Evolutionary conservation across 2,329 filamentous ascomycete genomes (phyloP).

Genomic region (Xylaria sp.): DNA sequence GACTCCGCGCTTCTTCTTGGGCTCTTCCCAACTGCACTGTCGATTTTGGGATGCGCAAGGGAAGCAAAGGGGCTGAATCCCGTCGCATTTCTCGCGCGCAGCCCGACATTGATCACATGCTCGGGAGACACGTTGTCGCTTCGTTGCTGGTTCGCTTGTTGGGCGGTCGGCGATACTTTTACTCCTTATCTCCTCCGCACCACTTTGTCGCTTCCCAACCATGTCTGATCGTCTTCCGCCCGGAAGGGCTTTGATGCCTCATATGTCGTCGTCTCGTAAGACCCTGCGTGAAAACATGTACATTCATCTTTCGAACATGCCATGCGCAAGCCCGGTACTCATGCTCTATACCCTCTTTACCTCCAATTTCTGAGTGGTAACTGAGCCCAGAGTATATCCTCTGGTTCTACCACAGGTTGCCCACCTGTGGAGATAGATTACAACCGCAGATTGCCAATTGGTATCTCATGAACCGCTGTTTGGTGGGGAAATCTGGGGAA

Average conservation of each 20-base stretch:
- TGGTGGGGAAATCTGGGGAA: conserved; percentile 37
- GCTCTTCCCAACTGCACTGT: conserved; percentile 76
- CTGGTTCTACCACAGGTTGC: background rate
- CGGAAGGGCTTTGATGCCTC: conserved; percentile 12
- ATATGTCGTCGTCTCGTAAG: conserved; percentile 18
- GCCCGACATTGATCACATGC: conserved; percentile 76
- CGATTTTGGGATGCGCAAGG: conserved; percentile 73
- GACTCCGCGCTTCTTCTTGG: conserved; percentile 80
- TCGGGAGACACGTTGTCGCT: conserved; percentile 73
- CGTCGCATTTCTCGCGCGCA: conserved; percentile 79
- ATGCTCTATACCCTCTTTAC: conserved; percentile 12
- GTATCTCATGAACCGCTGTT: background rate
- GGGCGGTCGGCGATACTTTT: conserved; percentile 24
- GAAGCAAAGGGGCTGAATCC: conserved; percentile 72
- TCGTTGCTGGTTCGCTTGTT: conserved; percentile 52
- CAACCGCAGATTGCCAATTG: conserved; percentile 2
- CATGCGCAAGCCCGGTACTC: background rate
- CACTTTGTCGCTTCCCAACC: conserved; percentile 31
- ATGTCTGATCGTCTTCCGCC: conserved; percentile 20
- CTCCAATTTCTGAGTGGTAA: conserved; percentile 6
- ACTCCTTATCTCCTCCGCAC: conserved; percentile 27
- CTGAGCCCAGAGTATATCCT: conserved; percentile 4
- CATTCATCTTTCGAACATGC: conserved; percentile 19
- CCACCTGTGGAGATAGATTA: conserved; percentile 3
- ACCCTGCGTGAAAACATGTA: conserved; percentile 3